Evolutionary conservation across 148 eudicot species (phyloP).

Genomic region (Rheum nobile): DNA sequence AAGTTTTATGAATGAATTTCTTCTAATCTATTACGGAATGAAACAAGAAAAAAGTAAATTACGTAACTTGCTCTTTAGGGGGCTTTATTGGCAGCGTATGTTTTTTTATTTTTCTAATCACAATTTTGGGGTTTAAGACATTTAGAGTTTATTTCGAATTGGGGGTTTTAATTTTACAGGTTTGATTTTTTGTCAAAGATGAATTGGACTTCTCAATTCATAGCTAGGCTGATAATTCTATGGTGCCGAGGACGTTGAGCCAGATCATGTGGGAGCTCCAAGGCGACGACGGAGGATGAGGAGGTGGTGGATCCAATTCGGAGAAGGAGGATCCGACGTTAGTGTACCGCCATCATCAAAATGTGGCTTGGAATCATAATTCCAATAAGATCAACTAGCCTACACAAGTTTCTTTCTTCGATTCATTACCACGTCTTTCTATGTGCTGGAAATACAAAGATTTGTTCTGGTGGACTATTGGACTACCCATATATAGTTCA

Average conservation of each 20-base stretch:
- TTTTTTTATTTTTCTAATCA: too few species aligned
- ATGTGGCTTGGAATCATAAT: neutral
- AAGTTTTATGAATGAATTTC: too few species aligned
- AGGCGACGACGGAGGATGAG: neutral
- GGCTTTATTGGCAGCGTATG: too few species aligned
- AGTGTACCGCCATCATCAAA: neutral
- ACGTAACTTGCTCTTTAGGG: too few species aligned
- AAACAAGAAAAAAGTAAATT: too few species aligned
- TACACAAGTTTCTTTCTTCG: constrained; percentile 20
- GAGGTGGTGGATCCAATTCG: neutral
- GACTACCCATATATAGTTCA: neutral
- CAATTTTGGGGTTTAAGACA: too few species aligned
- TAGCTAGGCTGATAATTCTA: constrained; percentile 13
- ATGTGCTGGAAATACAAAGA: neutral
- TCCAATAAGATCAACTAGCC: constrained; percentile 16
- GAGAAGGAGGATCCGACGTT: neutral
- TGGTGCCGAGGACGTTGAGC: constrained; percentile 5
- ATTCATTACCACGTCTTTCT: neutral
- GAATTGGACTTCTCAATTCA: too few species aligned
- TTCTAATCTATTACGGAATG: too few species aligned
- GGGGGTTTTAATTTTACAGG: too few species aligned
- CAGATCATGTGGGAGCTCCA: neutral
- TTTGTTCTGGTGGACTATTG: neutral
- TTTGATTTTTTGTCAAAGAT: too few species aligned
- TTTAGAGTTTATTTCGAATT: too few species aligned